phyloP scores from a whole-genome alignment of 306 rosid genomes.

The Gleditsia sinensis region DNA sequence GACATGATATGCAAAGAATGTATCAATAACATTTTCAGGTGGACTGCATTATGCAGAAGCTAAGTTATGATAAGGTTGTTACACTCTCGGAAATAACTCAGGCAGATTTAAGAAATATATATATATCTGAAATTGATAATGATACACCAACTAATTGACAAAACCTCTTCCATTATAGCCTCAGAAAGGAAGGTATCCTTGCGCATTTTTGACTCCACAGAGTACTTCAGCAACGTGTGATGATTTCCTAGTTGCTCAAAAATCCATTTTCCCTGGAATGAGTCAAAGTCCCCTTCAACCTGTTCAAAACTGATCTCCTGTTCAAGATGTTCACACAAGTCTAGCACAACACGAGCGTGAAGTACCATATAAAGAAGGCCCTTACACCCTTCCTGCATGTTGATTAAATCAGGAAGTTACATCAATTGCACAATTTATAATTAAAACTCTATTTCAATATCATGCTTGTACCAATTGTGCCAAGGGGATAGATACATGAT shows the following conservation, averaged over 20 bases:
- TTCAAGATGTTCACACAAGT: slow-evolving; percentile 78
- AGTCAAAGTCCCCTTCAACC: slow-evolving; percentile 95
- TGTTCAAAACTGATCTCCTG: slow-evolving; percentile 91
- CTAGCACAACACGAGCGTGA: slow-evolving; percentile 96
- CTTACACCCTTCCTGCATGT: slow-evolving; percentile 91
- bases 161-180: slow-evolving; percentile 93
- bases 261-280: slow-evolving; percentile 85
- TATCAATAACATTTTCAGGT: slow-evolving; percentile 15
- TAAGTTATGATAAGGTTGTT: neutral
- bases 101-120: neutral
- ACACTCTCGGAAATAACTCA: neutral
- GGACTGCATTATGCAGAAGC: slow-evolving; percentile 1
- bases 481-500: neutral
- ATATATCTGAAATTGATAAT: slow-evolving; percentile 2
- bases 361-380: slow-evolving; percentile 97
- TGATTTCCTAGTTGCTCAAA: slow-evolving; percentile 96
- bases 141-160: slow-evolving; percentile 19
- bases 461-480: slow-evolving; percentile 9
- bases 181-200: slow-evolving; percentile 93
- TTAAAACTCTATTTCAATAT: slow-evolving; percentile 8
- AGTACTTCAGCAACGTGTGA: slow-evolving; percentile 86
- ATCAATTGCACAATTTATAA: slow-evolving; percentile 5
- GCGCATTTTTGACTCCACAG: slow-evolving; percentile 94
- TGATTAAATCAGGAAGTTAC: slow-evolving; percentile 4
- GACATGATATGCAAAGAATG: slow-evolving; percentile 3